phyloP scores from a whole-genome alignment of 2,329 filamentous ascomycete genomes.

The Dothistroma pini region DNA sequence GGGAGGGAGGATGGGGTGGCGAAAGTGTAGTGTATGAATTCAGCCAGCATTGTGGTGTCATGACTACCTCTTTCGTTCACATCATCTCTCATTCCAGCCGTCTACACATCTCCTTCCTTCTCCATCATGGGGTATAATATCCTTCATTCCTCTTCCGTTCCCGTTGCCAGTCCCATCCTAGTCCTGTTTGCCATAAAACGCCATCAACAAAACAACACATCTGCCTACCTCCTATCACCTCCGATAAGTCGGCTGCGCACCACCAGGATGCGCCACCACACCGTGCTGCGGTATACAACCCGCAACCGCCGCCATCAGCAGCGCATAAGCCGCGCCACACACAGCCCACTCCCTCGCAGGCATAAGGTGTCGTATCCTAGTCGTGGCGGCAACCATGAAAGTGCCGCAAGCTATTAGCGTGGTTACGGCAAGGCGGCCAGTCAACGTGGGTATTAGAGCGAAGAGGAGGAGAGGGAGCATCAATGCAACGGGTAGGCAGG shows the following conservation, averaged over 20 bases:
- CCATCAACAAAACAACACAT: not conserved
- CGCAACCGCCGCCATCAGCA: conserved; percentile 37
- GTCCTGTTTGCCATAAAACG: not conserved
- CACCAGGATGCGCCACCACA: not conserved
- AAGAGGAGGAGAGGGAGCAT: conserved; percentile 43
- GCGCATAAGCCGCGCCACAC: conserved; percentile 40
- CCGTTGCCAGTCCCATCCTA: not conserved
- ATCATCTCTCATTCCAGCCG: not conserved
- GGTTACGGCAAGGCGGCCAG: conserved; percentile 41
- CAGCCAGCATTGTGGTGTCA: not conserved
- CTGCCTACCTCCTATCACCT: not conserved
- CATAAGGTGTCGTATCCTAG: conserved; percentile 37
- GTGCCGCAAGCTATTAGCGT: conserved; percentile 37
- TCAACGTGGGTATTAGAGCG: conserved; percentile 41
- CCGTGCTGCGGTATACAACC: conserved; percentile 23
- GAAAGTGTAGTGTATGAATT: not conserved
- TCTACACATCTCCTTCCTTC: not conserved
- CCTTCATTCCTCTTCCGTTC: not conserved
- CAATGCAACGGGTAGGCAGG: conserved; percentile 38
- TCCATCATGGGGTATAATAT: not conserved
- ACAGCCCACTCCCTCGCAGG: conserved; percentile 39
- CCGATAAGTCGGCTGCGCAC: not conserved
- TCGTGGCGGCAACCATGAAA: conserved; percentile 34
- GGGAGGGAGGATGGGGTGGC: conserved; percentile 3
- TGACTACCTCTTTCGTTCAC: not conserved